phyloP scores from a whole-genome alignment of 805 yeast species.

The Komagataella phaffii region DNA sequence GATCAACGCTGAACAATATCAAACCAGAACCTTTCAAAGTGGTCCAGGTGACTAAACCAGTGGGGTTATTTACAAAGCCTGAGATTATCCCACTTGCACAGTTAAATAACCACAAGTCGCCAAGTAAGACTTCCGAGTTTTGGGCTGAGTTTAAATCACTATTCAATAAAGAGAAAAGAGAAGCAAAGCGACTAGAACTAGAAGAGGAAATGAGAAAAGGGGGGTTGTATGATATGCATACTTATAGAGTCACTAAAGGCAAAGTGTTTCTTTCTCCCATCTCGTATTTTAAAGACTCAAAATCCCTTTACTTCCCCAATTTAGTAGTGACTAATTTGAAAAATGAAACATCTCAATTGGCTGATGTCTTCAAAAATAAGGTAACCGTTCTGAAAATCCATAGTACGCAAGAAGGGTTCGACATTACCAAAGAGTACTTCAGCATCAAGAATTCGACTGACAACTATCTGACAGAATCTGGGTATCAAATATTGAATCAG shows the following conservation, averaged over 20 bases:
- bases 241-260: constrained; percentile 65
- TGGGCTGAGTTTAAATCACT: constrained; percentile 21
- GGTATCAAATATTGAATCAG: constrained; percentile 23
- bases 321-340: constrained; percentile 41
- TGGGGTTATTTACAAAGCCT: constrained; percentile 5
- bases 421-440: constrained; percentile 50
- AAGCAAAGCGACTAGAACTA: constrained; percentile 33
- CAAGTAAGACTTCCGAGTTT: constrained; percentile 19
- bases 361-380: constrained; percentile 30
- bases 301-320: constrained; percentile 74
- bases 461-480: constrained; percentile 24
- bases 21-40: constrained; percentile 6
- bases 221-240: constrained; percentile 52
- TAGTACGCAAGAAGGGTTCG: constrained; percentile 59
- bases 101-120: constrained; percentile 14
- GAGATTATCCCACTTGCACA: constrained; percentile 6
- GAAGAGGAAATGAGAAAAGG: constrained; percentile 54
- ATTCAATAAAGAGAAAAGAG: constrained; percentile 33
- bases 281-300: constrained; percentile 62
- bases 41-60: constrained; percentile 5
- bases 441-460: constrained; percentile 26
- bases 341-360: constrained; percentile 18
- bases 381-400: constrained; percentile 53
- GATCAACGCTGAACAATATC: constrained; percentile 5
- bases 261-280: constrained; percentile 75